Base-by-base conservation (phyloP, 345 rosid species). In the Aquilaria sinensis region DNA sequence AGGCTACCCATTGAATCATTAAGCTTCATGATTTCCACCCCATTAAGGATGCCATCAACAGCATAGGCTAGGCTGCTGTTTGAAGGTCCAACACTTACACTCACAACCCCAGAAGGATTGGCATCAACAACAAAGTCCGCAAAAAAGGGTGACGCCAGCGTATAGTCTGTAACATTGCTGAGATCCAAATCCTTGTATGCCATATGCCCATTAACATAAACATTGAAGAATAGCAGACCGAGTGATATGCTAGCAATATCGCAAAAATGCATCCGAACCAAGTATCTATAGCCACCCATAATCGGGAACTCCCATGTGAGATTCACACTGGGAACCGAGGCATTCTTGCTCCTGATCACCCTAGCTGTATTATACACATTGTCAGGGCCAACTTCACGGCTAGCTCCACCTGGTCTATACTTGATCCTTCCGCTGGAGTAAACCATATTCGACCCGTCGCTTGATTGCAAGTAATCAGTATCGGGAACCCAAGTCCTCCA, bases 401-500 rank as follows among this genome's bases (percentile, higher is more conserved):
- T 88, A 4, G 85, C 85, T 12, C 88, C 92, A 62, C 94, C 97
- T 55, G 5, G 32, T 49, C 60, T 83, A 67, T 91, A 91, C 70
- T 68, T 72, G 37, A 91, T 86, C 75, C 82, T 68, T 54, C 94
- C 88, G 56, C 80, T 61, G 64, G 71, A 84, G 73, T 74, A 74
- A 46, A 80, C 74, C 63, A 45, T 74, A 8, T 37, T 74, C 4
- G 81, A 78, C 23, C 73, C 80, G 51, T 81, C 80, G 31, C 65
- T 64, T 5, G 82, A 74, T 76, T 74, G 77, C 30, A 93, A 68
- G 74, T 72, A 90, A 29, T 63, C 80, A 72, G 83, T 81, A 82
- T 90, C 98, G 51, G 96, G 84, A 61, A 90, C 10, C 96, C 98
- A 93, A 53, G 87, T 90, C 62, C 98, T 88, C 98, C 97, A 90